Evolutionary conservation across 2,329 filamentous ascomycete species (phyloP).

Genomic region (Orbilia oligospora): DNA sequence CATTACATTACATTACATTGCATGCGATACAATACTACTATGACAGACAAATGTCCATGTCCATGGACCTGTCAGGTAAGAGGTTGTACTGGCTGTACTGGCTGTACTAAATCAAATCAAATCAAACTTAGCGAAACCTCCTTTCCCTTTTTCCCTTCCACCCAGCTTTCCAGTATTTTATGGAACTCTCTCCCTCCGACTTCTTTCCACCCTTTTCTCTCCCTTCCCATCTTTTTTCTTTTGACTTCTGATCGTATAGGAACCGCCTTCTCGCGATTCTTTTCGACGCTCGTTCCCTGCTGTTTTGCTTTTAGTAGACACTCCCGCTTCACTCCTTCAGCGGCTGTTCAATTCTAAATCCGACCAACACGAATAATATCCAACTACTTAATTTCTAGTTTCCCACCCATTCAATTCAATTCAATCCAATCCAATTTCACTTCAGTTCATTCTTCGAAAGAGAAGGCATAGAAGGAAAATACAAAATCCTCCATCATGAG

Average conservation of each 20-base stretch:
- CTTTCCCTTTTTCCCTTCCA: not conserved
- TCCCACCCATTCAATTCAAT: not conserved
- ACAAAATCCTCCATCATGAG: too few species aligned
- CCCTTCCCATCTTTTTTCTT: constrained; percentile 26
- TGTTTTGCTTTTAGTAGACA: constrained; percentile 58
- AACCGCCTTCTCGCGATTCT: constrained; percentile 47
- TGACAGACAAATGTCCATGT: too few species aligned
- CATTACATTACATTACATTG: not conserved
- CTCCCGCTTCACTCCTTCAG: constrained; percentile 60
- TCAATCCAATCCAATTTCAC: too few species aligned
- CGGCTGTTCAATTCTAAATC: constrained; percentile 58
- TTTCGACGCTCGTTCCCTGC: constrained; percentile 60
- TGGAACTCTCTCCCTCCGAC: constrained; percentile 10
- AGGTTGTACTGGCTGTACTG: too few species aligned
- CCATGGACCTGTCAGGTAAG: too few species aligned
- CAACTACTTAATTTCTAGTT: constrained; percentile 49
- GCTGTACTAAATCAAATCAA: not conserved
- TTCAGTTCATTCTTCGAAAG: constrained; percentile 43
- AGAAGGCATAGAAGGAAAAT: too few species aligned
- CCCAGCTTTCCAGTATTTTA: constrained; percentile 1
- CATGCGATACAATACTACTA: not conserved
- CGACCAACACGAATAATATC: constrained; percentile 51
- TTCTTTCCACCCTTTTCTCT: not conserved
- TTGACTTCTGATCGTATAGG: constrained; percentile 47
- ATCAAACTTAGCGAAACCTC: not conserved